Percentiles rank a stretch among this genome's conserved stretches.
Evolutionary conservation across 495 filamentous ascomycete genomes (phyloP).

Genomic region (Penicillium subrubescens): DNA sequence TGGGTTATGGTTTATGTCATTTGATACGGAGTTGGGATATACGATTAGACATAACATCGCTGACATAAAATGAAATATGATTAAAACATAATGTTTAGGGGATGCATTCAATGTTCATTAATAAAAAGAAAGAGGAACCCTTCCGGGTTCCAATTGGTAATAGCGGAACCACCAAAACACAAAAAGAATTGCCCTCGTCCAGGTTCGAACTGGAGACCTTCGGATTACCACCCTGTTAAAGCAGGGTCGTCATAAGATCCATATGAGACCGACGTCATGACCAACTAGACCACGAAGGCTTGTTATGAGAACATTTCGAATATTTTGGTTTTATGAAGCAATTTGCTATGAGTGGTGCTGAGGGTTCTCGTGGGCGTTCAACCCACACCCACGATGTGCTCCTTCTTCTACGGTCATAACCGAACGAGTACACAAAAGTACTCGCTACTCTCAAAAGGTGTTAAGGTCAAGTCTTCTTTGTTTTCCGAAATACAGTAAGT

Average conservation of each 20-base stretch:
- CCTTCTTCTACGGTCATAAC: background rate
- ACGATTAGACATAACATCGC: background rate
- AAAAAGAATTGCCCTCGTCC: slow-evolving; percentile 7
- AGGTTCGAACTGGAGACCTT: slow-evolving; percentile 11
- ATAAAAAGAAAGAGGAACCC: background rate
- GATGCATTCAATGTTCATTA: background rate
- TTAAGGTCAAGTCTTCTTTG: too few relatives aligned
- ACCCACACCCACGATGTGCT: too few relatives aligned
- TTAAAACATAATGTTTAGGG: background rate
- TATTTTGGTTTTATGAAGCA: background rate
- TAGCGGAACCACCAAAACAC: background rate
- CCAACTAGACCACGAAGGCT: slow-evolving; percentile 11
- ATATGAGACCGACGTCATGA: slow-evolving; percentile 10
- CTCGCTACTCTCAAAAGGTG: too few relatives aligned
- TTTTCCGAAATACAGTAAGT: background rate
- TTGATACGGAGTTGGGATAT: background rate
- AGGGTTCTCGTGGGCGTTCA: too few relatives aligned
- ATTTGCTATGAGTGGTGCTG: background rate
- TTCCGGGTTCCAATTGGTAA: background rate
- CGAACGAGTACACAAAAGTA: background rate
- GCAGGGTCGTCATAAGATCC: slow-evolving; percentile 7
- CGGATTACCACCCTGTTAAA: slow-evolving; percentile 6
- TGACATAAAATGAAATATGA: background rate
- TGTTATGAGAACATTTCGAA: background rate
- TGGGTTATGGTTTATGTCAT: background rate